These are phyloP conservation scores for Rhodotorula sp. DNA, from an alignment of 1,284 basidiomycete genomes.

Conservation along the genomic window DNA sequence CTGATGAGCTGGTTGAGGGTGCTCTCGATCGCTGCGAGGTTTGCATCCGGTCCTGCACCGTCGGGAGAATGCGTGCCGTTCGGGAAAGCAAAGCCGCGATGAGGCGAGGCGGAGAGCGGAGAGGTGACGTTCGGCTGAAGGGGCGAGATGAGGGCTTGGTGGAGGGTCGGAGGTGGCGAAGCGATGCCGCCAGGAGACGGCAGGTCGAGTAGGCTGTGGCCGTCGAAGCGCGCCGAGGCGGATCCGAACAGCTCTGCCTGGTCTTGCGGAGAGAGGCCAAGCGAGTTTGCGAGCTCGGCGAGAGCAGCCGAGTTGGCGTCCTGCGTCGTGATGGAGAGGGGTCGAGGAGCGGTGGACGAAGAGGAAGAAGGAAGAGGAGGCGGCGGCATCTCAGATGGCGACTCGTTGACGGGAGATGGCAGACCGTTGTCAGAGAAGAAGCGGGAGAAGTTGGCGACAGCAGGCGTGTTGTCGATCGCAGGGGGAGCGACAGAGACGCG, in stretches of 20 bases:
- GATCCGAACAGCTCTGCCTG: constrained; percentile 29
- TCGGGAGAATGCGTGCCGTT: neutral
- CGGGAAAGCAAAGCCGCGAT: constrained; percentile 12
- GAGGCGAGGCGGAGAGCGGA: constrained; percentile 3
- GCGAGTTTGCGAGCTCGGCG: constrained; percentile 31
- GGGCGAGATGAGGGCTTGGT: neutral
- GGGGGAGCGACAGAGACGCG: constrained; percentile 34
- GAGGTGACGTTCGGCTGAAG: neutral
- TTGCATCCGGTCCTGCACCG: constrained; percentile 20
- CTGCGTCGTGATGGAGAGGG: neutral
- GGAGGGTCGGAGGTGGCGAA: constrained; percentile 3
- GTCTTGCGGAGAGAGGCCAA: constrained; percentile 33
- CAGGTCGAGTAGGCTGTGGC: constrained; percentile 22
- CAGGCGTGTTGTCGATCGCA: constrained; percentile 26
- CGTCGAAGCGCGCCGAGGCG: constrained; percentile 21
- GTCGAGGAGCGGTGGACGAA: neutral
- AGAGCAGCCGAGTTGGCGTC: constrained; percentile 17
- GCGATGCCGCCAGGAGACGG: constrained; percentile 14
- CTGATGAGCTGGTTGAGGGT: constrained; percentile 43
- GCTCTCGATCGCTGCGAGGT: constrained; percentile 39
- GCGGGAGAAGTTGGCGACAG: constrained; percentile 36
- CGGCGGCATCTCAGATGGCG: constrained; percentile 12
- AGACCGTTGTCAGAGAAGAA: constrained; percentile 32
- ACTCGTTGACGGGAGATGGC: constrained; percentile 2
- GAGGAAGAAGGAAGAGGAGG: constrained; percentile 5